Base-by-base conservation (phyloP, 2,329 filamentous ascomycete species). In the Albifimbria verrucaria region DNA sequence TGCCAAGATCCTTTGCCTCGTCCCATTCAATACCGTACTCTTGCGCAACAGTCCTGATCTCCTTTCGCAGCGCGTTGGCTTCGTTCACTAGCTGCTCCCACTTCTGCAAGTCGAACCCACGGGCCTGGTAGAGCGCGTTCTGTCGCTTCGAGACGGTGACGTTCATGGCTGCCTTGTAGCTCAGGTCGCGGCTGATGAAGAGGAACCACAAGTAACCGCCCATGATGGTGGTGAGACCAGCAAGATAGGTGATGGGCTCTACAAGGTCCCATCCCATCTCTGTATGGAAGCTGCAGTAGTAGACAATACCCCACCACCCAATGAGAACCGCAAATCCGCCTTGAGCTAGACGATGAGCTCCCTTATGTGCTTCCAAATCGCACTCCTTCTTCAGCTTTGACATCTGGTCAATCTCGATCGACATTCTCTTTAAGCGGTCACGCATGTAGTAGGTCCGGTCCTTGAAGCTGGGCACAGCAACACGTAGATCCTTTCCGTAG, bases 11-110 rank as follows among this genome's bases (percentile, higher is more conserved):
- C 57, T 75, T 76, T 55, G 78, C 80, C 73, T 94, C 90, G 62
- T 96, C 83, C 90, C 91, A 96, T 49, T 93, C 90, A 7, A 92
- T 90, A 61, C 95, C 91, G 67, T 96, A 96, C 71, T 96, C 91
- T 28, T 86, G 82, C 0, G 92, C 91, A 9, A 95, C 82, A 17
- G 80, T 79, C 71, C 88, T 89, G 68, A 97, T 89, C 71, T 97
- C 92, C 57, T 80, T 81, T 6, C 92, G 75, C 57, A 96, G 70
- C 2, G 79, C 73, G 65, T 96, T 96, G 1, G 86, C 90, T 57
- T 96, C 91, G 47, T 92, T 85, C 3, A 95, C 83, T 26, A 95
- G 65, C 4, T 78, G 75, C 62, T 95, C 89, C 92, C 92, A 97
- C 56, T 81, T 82, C 32, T 79, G 76, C 21, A 89, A 68, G 64